Evolutionary conservation across 1,284 basidiomycete species (phyloP), one percentile per base, ranked within the genome.

Genomic region (Austropuccinia psidii): DNA sequence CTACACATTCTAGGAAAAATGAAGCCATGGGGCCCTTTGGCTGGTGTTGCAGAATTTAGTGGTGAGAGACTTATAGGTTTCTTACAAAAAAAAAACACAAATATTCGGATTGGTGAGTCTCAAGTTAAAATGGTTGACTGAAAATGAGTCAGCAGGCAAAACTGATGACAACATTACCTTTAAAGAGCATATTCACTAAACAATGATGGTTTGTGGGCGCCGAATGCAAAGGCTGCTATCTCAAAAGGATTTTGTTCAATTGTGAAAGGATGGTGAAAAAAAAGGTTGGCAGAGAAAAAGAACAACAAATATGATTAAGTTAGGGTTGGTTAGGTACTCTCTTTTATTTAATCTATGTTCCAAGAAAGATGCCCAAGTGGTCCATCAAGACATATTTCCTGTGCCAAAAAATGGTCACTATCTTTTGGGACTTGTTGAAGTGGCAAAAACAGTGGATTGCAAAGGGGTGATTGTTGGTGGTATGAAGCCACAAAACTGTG

Each of bases 31-130:
- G 67, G 67, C 4, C 67, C 67, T 58, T 29, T 58, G 27, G 24
- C 17, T 6, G 39, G 54, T 4, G 67, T 60, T 4, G 35, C 67
- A 4, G 55, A 69, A 37, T 69, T 69, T 33, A 6, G 37, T n/a
- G 67, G 67, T 8, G 67, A 69, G 55, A 37, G 29, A 31, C 29
- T 69, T 2, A 69, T 69, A 27, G 67, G 67, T n/a, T 58, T 69
- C 27, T 43, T 69, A 15, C 67, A 69, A 33, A 69, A 69, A 45
- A 60, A 58, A 8, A 45, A 47, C 3, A 69, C 67, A 31, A 72
- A 72, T 35, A 72, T 52, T n/a, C 17, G 33, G 29, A 50, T 62
- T 45, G 31, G 68, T 72, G 35, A 52, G 68, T 72, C 19, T 24
- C n/a, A 13, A 27, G 9, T 15, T 54, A 19, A 27, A 4, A n/a